Evolutionary conservation across 177 flowering plant genomes (phyloP).

Genomic region (Vitis hybrid): DNA sequence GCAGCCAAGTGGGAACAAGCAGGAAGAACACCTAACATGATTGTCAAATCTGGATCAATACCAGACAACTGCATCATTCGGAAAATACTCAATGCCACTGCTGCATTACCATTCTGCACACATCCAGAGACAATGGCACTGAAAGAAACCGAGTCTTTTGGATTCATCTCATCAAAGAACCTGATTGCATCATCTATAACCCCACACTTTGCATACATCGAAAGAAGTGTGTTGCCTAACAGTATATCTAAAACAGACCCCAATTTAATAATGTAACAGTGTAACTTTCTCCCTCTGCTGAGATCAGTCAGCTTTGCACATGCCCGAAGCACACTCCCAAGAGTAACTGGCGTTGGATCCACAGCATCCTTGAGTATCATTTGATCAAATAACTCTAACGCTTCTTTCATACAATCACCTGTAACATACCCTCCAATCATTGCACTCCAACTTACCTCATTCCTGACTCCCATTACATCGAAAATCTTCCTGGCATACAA

Average conservation of each 20-base stretch:
- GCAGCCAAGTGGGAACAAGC: conserved; percentile 70
- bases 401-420: conserved; percentile 39
- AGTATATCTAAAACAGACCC: conserved; percentile 41
- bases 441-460: conserved; percentile 73
- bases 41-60: conserved; percentile 42
- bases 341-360: conserved; percentile 36
- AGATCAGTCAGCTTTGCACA: conserved; percentile 50
- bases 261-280: conserved; percentile 43
- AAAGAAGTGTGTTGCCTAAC: conserved; percentile 60
- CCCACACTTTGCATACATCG: conserved; percentile 70
- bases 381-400: conserved; percentile 36
- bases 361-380: conserved; percentile 29
- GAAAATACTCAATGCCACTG: conserved; percentile 45
- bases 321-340: conserved; percentile 53
- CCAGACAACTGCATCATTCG: conserved; percentile 44
- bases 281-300: conserved; percentile 45
- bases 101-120: conserved; percentile 58
- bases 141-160: conserved; percentile 55
- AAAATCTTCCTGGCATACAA: conserved; percentile 46
- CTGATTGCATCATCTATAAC: conserved; percentile 39
- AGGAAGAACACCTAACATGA: conserved; percentile 60
- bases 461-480: conserved; percentile 29
- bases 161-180: conserved; percentile 46
- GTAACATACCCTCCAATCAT: conserved; percentile 58
- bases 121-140: conserved; percentile 67